Evolutionary conservation across 176 grass and related monocot species (phyloP).

Genomic region (Puccinellia tenuiflora): DNA sequence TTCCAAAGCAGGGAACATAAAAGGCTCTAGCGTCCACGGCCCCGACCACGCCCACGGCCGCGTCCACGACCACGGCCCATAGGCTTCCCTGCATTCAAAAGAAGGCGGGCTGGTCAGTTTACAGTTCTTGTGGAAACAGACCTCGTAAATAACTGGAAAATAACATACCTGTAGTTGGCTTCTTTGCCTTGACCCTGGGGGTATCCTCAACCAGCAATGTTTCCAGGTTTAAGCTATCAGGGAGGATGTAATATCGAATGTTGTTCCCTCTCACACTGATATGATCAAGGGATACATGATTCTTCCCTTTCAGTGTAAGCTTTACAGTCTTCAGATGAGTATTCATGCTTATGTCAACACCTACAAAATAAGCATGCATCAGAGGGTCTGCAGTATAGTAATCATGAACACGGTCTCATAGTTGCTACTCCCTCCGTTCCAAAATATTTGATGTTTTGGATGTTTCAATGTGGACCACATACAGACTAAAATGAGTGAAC

Average conservation of each 20-base stretch:
- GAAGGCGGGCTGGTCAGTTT: neutral
- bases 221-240: conserved; percentile 90
- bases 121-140: neutral
- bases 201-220: conserved; percentile 88
- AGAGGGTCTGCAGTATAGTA: neutral
- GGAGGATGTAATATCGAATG: conserved; percentile 91
- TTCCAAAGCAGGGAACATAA: conserved; percentile 2
- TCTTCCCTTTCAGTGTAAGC: conserved; percentile 87
- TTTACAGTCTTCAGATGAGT: conserved; percentile 88
- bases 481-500: too few species aligned
- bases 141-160: neutral
- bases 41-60: conserved; percentile 72
- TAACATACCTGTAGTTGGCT: conserved; percentile 59
- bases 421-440: too few species aligned
- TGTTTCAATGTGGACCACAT: too few species aligned
- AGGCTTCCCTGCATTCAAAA: conserved; percentile 52
- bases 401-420: neutral
- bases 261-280: conserved; percentile 93
- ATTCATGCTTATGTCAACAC: conserved; percentile 96
- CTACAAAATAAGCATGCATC: conserved; percentile 26
- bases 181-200: conserved; percentile 82
- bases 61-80: conserved; percentile 74
- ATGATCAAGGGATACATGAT: conserved; percentile 83
- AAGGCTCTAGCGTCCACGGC: conserved; percentile 52
- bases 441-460: too few species aligned